phyloP scores from a whole-genome alignment of 177 flowering plant species.

The Vitis hybrid region DNA sequence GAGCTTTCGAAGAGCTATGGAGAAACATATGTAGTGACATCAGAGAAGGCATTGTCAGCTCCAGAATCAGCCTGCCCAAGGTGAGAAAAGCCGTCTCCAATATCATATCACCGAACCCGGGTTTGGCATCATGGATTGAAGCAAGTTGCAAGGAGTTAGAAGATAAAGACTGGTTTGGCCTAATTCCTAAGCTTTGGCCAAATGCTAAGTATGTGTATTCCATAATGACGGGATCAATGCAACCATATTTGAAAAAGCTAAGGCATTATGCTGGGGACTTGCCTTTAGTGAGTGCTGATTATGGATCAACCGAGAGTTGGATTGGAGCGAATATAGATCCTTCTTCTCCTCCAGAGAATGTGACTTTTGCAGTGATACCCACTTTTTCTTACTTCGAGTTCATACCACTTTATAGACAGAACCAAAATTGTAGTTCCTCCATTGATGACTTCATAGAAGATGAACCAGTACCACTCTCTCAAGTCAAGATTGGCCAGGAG shows the following conservation, averaged over 20 bases:
- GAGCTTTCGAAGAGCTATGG: slow-evolving; percentile 71
- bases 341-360: slow-evolving; percentile 62
- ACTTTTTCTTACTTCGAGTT: slow-evolving; percentile 86
- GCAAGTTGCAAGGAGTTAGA: slow-evolving; percentile 42
- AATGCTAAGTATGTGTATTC: slow-evolving; percentile 78
- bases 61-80: slow-evolving; percentile 46
- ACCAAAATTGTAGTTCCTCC: slow-evolving; percentile 19
- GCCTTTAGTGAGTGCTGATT: slow-evolving; percentile 84
- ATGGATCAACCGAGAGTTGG: slow-evolving; percentile 97
- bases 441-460: slow-evolving; percentile 66
- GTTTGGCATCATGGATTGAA: slow-evolving; percentile 45
- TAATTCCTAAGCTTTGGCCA: slow-evolving; percentile 73
- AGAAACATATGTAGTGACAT: slow-evolving; percentile 60
- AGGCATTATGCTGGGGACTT: slow-evolving; percentile 72
- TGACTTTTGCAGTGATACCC: slow-evolving; percentile 76
- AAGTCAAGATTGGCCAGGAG: slow-evolving; percentile 69
- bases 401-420: slow-evolving; percentile 63
- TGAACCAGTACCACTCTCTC: slow-evolving; percentile 66
- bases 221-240: slow-evolving; percentile 92
- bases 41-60: slow-evolving; percentile 51
- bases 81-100: slow-evolving; percentile 50
- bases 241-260: slow-evolving; percentile 62
- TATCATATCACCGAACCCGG: slow-evolving; percentile 44
- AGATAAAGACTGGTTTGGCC: slow-evolving; percentile 46
- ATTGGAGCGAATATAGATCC: slow-evolving; percentile 86